Evolutionary conservation across 306 rosid genomes (phyloP).

Genomic region (Inga oerstediana): DNA sequence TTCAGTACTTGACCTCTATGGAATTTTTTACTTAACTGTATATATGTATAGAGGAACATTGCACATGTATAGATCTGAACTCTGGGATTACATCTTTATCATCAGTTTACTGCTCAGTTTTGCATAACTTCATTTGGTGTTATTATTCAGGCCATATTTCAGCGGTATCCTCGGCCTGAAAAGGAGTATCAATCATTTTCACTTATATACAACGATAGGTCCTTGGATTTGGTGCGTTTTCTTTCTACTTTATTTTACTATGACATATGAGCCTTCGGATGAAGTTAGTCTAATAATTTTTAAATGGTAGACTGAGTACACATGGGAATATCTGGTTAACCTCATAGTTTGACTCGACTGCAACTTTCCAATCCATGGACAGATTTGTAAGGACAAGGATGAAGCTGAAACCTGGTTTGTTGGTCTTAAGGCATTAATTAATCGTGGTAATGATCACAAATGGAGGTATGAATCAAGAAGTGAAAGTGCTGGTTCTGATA

Average conservation of each 20-base stretch:
- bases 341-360: conserved; percentile 33
- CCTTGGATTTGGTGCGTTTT: conserved; percentile 92
- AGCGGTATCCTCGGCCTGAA: conserved; percentile 95
- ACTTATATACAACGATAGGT: conserved; percentile 76
- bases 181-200: conserved; percentile 99
- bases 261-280: conserved; percentile 7
- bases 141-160: conserved; percentile 83
- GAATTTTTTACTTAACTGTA: conserved; percentile 14
- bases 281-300: conserved; percentile 34
- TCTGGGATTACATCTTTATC: conserved; percentile 12
- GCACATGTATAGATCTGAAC: conserved; percentile 23
- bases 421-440: conserved; percentile 83
- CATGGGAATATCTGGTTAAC: conserved; percentile 20
- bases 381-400: conserved; percentile 98
- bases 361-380: conserved; percentile 39
- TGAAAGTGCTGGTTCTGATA: conserved; percentile 58
- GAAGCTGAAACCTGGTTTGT: conserved; percentile 99
- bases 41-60: conserved; percentile 5
- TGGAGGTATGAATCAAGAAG: conserved; percentile 57
- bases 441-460: conserved; percentile 58
- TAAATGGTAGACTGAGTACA: conserved; percentile 12
- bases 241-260: conserved; percentile 27
- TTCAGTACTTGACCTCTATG: conserved; percentile 15
- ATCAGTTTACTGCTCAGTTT: conserved; percentile 28
- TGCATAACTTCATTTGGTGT: conserved; percentile 37